Base-by-base conservation (phyloP, 2,329 filamentous ascomycete species). In the Colletotrichum tofieldiae region DNA sequence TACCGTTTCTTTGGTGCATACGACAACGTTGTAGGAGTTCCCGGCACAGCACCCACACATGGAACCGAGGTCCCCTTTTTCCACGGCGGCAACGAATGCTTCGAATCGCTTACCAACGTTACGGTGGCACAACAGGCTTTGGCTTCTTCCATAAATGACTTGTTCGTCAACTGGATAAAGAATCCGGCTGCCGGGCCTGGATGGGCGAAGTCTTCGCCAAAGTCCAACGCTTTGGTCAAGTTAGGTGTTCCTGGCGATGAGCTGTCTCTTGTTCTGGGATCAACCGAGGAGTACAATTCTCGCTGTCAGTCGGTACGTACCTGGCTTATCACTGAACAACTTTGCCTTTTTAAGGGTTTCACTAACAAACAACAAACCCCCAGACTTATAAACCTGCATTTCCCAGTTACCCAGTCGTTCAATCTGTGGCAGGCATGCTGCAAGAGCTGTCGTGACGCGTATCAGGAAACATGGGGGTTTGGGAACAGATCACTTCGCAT, bases 141-240 rank as follows among this genome's bases (percentile, higher is more conserved):
- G 16, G 84, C 84, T 4, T 82, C 85, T 67, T 83, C 78, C 14
- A 82, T 82, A 39, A 81, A 85, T 60, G 77, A 79, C 60, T 85
- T 83, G 83, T 83, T 85, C 35, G 82, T 85, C 2, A 74, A 76
- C 4, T 85, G 83, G 82, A 83, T 85, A 73, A 85, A 85, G 78
- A 79, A 84, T 73, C 84, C 84, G 0, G 69, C 78, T 37, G 81
- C 80, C 6, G 82, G 83, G 1, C 84, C 84, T 45, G 84, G 83
- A 26, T 85, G 84, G 84, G 76, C 77, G 14, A 80, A 80, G 39
- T 78, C 77, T 16, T 76, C 73, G 1, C 78, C 81, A 2, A 70
- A 67, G n/a, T 76, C 75, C 18, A 81, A 81, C 3, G 64, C 77
- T 2, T 68, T 82, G 29, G 77, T 77, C 14, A 79, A 80, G 67